Base-by-base conservation (phyloP, 2,329 filamentous ascomycete species). In the Aschersonia sp. region DNA sequence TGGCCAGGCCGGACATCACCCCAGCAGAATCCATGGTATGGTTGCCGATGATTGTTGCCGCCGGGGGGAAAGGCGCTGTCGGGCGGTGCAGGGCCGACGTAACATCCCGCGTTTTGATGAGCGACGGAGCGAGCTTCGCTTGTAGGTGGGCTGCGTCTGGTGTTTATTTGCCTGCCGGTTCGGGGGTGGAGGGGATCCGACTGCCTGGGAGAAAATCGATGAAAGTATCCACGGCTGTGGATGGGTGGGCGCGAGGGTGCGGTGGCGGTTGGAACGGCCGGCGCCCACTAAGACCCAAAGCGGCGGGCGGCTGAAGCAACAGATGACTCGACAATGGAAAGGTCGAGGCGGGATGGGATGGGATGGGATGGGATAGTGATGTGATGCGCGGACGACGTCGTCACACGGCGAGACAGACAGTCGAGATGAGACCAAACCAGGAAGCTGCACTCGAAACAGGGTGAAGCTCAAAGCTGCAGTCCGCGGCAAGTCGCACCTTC, bases 21-120 rank as follows among this genome's bases (percentile, higher is more conserved):
- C 42, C 46, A 43, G 45, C 45, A 45, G 48, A 42, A 12, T 50
- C 46, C 51, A 53, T 51, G 28, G 46, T 31, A 38, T 38, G 6
- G 32, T 6, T 38, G 32, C 32, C 32, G 32, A 38, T 38, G 32
- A 6, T 38, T 38, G 32, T 10, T 38, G 32, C 32, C 10, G 32
- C 32, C 10, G 32, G 32, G 32, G 32, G 30, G 31, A 31, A 31
- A 20, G 43, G 1, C 2, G 28, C 12, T 38, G 32, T 10, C 32
- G 32, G 32, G 6, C 32, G 10, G 32, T 38, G 32, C 32, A 38
- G 32, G 32, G 5, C n/a, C n/a, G 20, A 42, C 40, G 40, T n/a
- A 42, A 42, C 40, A 20, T 42, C 7, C 32, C 32, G 32, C 32
- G 32, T 38, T 38, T 38, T 10, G 32, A 6, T 10, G 32, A 38